These are phyloP conservation scores for Ogataea wickerhamii DNA, from an alignment of 805 yeast species.

Conservation along the genomic window DNA sequence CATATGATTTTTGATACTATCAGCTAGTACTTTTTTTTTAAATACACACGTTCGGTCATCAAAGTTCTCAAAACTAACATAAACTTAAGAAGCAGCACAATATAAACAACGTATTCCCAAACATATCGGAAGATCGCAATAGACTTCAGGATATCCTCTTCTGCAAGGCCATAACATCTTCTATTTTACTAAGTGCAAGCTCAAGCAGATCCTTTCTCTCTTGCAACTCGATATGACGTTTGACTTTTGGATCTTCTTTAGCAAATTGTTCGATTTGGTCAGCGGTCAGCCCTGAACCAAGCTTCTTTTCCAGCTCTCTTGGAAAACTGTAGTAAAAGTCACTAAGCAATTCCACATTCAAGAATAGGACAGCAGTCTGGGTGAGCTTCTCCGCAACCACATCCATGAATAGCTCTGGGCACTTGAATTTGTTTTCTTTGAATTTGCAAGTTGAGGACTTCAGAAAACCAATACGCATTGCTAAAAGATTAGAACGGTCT, in stretches of 20 bases:
- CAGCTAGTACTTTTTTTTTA: too few species aligned
- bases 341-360: constrained; percentile 89
- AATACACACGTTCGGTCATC: too few species aligned
- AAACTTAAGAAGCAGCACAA: too few species aligned
- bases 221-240: constrained; percentile 88
- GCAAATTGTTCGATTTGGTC: constrained; percentile 89
- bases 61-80: too few species aligned
- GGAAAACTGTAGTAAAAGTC: constrained; percentile 97
- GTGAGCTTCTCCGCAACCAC: constrained; percentile 90
- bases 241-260: constrained; percentile 88
- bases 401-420: constrained; percentile 93
- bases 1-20: too few species aligned
- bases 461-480: constrained; percentile 72
- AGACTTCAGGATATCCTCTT: constrained; percentile 24
- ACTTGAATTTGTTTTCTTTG: constrained; percentile 78
- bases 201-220: constrained; percentile 87
- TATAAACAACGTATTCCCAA: too few species aligned
- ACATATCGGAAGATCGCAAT: too few species aligned
- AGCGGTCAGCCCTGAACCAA: constrained; percentile 57
- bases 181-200: constrained; percentile 79
- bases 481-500: constrained; percentile 66
- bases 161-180: constrained; percentile 71
- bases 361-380: constrained; percentile 85
- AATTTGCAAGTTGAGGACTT: constrained; percentile 71
- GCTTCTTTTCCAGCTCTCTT: constrained; percentile 77